These are phyloP conservation scores for Pyrenula massariospora DNA, from an alignment of 495 filamentous ascomycete species.

Conservation along the genomic window DNA sequence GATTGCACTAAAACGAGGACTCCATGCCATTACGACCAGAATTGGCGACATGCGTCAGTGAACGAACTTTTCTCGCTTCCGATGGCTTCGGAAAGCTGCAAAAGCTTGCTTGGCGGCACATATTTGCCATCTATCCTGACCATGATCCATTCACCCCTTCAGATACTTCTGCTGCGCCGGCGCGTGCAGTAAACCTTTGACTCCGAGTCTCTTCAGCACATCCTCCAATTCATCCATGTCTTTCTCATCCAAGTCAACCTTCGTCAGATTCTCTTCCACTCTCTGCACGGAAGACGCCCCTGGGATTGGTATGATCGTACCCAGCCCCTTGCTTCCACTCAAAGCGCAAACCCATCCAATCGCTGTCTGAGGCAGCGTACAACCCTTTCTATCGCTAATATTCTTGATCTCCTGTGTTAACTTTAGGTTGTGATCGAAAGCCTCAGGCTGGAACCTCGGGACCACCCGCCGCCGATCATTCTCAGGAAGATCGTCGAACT, in stretches of 20 bases:
- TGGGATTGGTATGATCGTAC: constrained; percentile 73
- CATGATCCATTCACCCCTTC: neutral
- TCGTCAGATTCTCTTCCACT: constrained; percentile 31
- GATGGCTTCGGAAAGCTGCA: too few species aligned
- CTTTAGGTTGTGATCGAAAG: constrained; percentile 61
- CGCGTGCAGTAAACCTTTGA: constrained; percentile 16
- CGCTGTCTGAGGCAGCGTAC: constrained; percentile 65
- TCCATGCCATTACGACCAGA: too few species aligned
- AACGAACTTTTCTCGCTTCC: too few species aligned
- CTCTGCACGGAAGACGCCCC: constrained; percentile 43
- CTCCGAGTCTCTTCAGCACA: constrained; percentile 23
- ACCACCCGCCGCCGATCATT: constrained; percentile 35
- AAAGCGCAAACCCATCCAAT: constrained; percentile 56
- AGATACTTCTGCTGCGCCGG: neutral
- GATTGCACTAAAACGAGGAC: too few species aligned
- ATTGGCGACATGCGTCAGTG: too few species aligned
- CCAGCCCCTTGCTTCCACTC: constrained; percentile 46
- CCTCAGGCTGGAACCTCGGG: constrained; percentile 58
- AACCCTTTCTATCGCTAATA: constrained; percentile 57
- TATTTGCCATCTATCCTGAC: too few species aligned
- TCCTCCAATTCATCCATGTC: constrained; percentile 35
- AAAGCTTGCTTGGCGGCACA: too few species aligned
- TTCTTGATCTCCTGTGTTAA: constrained; percentile 54
- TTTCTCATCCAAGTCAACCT: constrained; percentile 22
- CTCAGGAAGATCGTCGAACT: constrained; percentile 43